A percentile compares a stretch with the other conserved stretches of the same genome.
Evolutionary conservation across 257 asterid genomes (phyloP).

Genomic region (Lavandula angustifolia): DNA sequence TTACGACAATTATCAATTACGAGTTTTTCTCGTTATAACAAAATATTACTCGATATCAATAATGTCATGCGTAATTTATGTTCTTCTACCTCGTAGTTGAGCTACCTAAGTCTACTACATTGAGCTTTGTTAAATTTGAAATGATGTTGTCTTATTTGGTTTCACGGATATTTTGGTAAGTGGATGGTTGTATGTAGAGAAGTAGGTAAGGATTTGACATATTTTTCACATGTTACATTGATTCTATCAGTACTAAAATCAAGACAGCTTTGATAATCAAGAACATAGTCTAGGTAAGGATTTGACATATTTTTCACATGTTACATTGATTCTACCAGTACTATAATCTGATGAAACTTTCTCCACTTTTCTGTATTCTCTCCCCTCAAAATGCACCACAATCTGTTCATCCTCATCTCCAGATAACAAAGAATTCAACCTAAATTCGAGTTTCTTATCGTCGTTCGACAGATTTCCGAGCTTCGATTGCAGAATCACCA

Average conservation of each 20-base stretch:
- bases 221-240: conserved; percentile 28
- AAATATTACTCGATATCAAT: too few species aligned
- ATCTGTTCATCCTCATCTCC: conserved; percentile 23
- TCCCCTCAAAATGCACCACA: conserved; percentile 13
- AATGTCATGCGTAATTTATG: too few species aligned
- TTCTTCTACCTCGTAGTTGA: too few species aligned
- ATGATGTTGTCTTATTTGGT: background rate
- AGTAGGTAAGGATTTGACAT: conserved; percentile 32
- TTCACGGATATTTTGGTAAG: too few species aligned
- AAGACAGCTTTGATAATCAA: background rate
- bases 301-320: conserved; percentile 30
- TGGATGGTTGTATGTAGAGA: too few species aligned
- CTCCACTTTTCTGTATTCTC: conserved; percentile 28
- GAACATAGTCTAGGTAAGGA: conserved; percentile 39
- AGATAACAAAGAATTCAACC: conserved; percentile 18
- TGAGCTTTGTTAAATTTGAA: too few species aligned
- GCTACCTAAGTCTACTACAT: too few species aligned
- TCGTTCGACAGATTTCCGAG: conserved; percentile 14
- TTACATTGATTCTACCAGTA: conserved; percentile 22
- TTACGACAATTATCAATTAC: too few species aligned
- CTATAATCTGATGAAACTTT: conserved; percentile 8
- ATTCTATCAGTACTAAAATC: conserved; percentile 1
- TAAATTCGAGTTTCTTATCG: background rate
- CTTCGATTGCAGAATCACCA: conserved; percentile 30
- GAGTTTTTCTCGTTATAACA: too few species aligned